These are phyloP conservation scores for Pulveroboletus frians DNA, from an alignment of 768 basidiomycete species.

Conservation along the genomic window DNA sequence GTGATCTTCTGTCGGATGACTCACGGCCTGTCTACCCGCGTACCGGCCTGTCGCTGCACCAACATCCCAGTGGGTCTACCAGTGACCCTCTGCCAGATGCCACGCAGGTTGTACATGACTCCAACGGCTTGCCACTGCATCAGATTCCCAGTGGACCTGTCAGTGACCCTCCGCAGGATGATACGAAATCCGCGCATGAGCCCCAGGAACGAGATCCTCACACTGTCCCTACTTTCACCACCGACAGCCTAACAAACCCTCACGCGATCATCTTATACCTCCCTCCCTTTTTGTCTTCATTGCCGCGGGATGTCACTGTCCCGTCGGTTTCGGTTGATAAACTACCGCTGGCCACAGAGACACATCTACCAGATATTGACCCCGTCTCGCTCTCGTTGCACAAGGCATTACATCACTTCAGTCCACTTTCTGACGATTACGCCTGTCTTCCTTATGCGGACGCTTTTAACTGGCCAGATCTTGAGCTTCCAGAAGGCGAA, in stretches of 20 bases:
- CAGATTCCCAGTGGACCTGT: too few relatives aligned
- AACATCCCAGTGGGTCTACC: not conserved
- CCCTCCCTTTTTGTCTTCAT: slow-evolving; percentile 77
- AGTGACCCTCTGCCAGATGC: not conserved
- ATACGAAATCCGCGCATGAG: not conserved
- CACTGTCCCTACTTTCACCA: slow-evolving; percentile 47
- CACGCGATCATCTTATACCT: slow-evolving; percentile 64
- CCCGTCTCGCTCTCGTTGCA: slow-evolving; percentile 80
- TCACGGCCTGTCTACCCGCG: not conserved
- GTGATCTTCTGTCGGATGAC: not conserved
- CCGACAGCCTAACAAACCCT: slow-evolving; percentile 32
- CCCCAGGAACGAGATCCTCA: slow-evolving; percentile 45
- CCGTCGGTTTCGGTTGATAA: slow-evolving; percentile 23
- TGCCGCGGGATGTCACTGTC: slow-evolving; percentile 44
- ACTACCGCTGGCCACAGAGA: slow-evolving; percentile 57
- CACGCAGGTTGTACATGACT: not conserved
- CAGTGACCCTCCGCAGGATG: not conserved
- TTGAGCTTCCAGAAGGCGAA: slow-evolving; percentile 61
- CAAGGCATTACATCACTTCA: slow-evolving; percentile 76
- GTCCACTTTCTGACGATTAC: slow-evolving; percentile 55
- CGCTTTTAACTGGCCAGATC: slow-evolving; percentile 86
- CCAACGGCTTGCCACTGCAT: not conserved
- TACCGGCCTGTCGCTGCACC: not conserved
- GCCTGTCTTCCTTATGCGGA: slow-evolving; percentile 58
- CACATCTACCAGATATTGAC: slow-evolving; percentile 81